Base-by-base conservation (phyloP, 495 filamentous ascomycete species). In the Penicillium roqueforti region DNA sequence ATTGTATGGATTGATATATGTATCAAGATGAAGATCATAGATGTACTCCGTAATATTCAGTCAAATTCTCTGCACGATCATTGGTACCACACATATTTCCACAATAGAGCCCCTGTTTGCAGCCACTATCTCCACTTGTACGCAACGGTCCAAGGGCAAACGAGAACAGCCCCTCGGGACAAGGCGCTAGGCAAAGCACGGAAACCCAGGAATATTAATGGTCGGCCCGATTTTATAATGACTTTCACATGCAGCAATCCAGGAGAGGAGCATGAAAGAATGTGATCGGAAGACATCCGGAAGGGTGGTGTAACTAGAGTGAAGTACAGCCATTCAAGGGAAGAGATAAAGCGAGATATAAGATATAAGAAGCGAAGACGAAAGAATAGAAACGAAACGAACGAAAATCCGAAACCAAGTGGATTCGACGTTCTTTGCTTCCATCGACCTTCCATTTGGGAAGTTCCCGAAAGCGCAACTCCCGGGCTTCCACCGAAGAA, bases 381-480 rank as follows among this genome's bases (percentile, higher is more conserved):
- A n/a, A n/a, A n/a, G n/a, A n/a, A n/a, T n/a, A n/a, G 3, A 8
- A 28, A 8, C 16, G 10, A n/a, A 14, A 6, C 4, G 4, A 40
- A 29, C 23, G 32, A 54, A 60, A 48, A 25, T 11, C 10, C 51
- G 36, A 56, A 38, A 54, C 22, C 22, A 7, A 23, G 36, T 31
- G 28, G 28, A 31, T 25, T 29, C 3, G 43, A 39, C 31, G 52
- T 55, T 54, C 53, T 52, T 52, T 54, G 34, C 56, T 64, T 64
- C 61, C 41, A 64, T 58, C 45, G 58, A 46, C 48, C 61, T 64
- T 64, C 61, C 52, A 64, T 60, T 54, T 42, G 36, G 51, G 43
- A 52, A 26, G 42, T 45, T 11, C 28, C 28, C 10, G 28, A 11
- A 28, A 25, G 14, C 26, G 25, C 38, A 52, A 46, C 51, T 47